Evolutionary conservation across 1,284 basidiomycete genomes (phyloP).

Genomic region (Ceratobasidium sp.): DNA sequence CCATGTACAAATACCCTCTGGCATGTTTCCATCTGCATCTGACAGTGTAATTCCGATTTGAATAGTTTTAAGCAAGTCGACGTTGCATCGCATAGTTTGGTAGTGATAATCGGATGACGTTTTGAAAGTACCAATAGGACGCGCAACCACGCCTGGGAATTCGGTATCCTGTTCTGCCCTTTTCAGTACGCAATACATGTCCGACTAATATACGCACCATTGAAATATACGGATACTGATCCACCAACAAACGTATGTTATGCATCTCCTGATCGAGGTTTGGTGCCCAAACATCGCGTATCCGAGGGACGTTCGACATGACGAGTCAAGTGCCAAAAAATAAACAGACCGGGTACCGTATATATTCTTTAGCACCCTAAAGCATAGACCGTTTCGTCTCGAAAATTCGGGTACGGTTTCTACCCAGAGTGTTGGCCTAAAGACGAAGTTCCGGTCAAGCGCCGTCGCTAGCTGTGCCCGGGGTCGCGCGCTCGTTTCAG

Average conservation of each 20-base stretch:
- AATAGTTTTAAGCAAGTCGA: conserved; percentile 97
- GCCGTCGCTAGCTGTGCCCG: neutral
- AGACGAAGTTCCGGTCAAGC: neutral
- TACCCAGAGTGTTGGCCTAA: neutral
- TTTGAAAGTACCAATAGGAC: conserved; percentile 95
- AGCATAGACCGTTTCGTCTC: no score
- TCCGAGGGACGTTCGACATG: conserved; percentile 46
- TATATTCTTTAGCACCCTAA: neutral
- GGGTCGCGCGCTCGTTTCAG: no score
- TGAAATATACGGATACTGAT: conserved; percentile 91
- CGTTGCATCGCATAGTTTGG: conserved; percentile 99
- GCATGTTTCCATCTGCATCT: conserved; percentile 90
- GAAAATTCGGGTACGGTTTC: neutral
- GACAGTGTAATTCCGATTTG: conserved; percentile 95
- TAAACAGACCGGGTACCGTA: neutral
- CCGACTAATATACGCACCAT: conserved; percentile 67
- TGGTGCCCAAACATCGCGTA: conserved; percentile 93
- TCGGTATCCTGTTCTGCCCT: conserved; percentile 82
- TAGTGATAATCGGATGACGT: conserved; percentile 99
- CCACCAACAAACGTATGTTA: conserved; percentile 83
- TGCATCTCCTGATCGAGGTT: conserved; percentile 94
- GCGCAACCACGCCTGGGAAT: conserved; percentile 97
- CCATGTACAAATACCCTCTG: conserved; percentile 92
- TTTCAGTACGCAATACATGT: conserved; percentile 40
- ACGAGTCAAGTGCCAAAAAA: neutral